Evolutionary conservation across 768 basidiomycete species (phyloP).

Genomic region (Sporobolomyces phaffii): DNA sequence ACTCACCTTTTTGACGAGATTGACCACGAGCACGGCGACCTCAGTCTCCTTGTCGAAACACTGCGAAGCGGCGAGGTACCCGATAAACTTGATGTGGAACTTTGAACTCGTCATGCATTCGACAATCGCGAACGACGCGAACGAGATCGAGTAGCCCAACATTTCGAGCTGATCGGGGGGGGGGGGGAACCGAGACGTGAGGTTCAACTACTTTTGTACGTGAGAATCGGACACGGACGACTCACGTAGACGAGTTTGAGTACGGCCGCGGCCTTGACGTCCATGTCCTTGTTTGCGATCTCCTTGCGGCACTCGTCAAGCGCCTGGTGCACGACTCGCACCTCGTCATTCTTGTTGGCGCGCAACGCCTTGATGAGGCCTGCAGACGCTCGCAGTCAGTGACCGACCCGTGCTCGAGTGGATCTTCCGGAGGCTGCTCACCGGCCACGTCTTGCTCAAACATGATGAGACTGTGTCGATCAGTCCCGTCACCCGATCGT

Average conservation of each 20-base stretch:
- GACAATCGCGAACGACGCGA: constrained; percentile 93
- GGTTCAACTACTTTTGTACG: too few species aligned
- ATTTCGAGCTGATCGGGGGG: constrained; percentile 72
- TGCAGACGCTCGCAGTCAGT: neutral
- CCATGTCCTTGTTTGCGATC: constrained; percentile 90
- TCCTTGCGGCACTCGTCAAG: constrained; percentile 91
- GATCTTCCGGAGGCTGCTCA: neutral
- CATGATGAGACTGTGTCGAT: neutral
- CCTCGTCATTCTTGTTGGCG: constrained; percentile 88
- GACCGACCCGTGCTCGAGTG: too few species aligned
- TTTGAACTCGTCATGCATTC: constrained; percentile 95
- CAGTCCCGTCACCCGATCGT: neutral
- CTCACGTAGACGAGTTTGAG: constrained; percentile 94
- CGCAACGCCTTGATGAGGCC: constrained; percentile 63
- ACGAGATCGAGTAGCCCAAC: constrained; percentile 81
- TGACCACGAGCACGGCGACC: constrained; percentile 94
- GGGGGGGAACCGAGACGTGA: too few species aligned
- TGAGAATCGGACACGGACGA: too few species aligned
- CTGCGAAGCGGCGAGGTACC: constrained; percentile 85
- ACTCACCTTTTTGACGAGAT: constrained; percentile 83
- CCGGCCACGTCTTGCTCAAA: constrained; percentile 34
- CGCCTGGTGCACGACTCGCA: constrained; percentile 82
- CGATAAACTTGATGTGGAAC: constrained; percentile 86
- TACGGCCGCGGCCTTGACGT: constrained; percentile 87
- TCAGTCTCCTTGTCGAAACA: constrained; percentile 92